Base-by-base conservation (phyloP, 2,329 filamentous ascomycete genomes). In the Coniochaeta pulveracea region DNA sequence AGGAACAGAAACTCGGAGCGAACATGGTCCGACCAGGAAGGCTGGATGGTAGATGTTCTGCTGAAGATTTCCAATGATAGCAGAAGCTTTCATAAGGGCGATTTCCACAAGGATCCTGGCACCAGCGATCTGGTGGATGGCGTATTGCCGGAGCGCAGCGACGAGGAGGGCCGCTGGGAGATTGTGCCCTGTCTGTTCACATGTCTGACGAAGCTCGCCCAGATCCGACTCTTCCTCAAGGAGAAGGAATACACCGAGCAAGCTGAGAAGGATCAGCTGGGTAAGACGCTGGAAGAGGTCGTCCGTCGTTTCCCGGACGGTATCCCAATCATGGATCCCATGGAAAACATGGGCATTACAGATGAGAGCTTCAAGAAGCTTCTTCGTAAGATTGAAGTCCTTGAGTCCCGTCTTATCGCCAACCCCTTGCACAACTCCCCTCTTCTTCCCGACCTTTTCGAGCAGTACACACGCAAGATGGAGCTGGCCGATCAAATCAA, bases 361-460 rank as follows among this genome's bases (percentile, higher is more conserved):
- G 91, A 96, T 48, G 86, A 94, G 2, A 78, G 76, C 0, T 96
- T 98, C 64, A 95, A 93, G 66, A 85, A 86, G 53, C 72, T 95
- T 4, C 71, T 96, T 36, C 64, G 86, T 57, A 96, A 96, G 73
- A 95, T 98, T 40, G 91, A 98, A 58, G 84, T 96, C 9, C 72
- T 98, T 2, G 91, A 98, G 58, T 91, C 89, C 5, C 79, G 85
- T 34, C 66, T 98, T 15, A 61, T 96, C 18, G 74, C 84, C 10
- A 96, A 94, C 54, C 86, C 89, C 4, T 69, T 98, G 11, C 89
- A 98, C 56, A 83, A 89, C 39, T 94, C 88, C 4, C 85, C 88
- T 3, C 72, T 85, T 21, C 66, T 98, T 8, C 75, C 81, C 1
- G 80, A 80, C 32, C 69, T 96, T 3, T 98, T 91, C 68, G 77